These are phyloP conservation scores for Xylaria hypoxylon DNA, from an alignment of 2,329 filamentous ascomycete genomes.

Conservation along the genomic window DNA sequence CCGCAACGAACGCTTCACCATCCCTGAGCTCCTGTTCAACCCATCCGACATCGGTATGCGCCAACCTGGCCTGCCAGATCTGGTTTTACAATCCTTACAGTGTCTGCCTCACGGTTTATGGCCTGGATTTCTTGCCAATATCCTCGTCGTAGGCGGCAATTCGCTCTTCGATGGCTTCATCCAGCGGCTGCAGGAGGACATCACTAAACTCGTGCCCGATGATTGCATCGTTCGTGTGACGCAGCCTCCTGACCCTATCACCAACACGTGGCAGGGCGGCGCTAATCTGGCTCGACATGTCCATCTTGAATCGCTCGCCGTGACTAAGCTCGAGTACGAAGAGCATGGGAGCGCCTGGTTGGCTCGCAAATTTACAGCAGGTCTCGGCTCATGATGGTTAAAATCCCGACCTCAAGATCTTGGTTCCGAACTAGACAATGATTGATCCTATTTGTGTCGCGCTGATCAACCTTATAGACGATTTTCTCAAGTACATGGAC, in stretches of 20 bases:
- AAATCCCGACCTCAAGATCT: not conserved
- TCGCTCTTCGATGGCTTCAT: constrained; percentile 83
- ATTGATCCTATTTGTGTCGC: not conserved
- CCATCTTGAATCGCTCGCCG: constrained; percentile 73
- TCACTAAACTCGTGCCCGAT: constrained; percentile 77
- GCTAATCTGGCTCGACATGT: constrained; percentile 78
- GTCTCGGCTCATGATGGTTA: constrained; percentile 46
- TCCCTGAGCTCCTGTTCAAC: constrained; percentile 90
- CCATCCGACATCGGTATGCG: constrained; percentile 87
- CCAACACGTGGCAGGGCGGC: constrained; percentile 87
- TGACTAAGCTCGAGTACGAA: constrained; percentile 92
- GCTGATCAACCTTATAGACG: not conserved
- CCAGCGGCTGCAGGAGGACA: constrained; percentile 79
- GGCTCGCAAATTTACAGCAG: constrained; percentile 73
- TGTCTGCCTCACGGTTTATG: constrained; percentile 83
- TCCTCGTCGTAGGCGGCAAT: constrained; percentile 90
- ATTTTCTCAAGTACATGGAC: not conserved
- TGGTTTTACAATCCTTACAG: constrained; percentile 82
- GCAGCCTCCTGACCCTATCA: constrained; percentile 77
- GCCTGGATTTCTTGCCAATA: constrained; percentile 85
- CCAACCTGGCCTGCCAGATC: constrained; percentile 83
- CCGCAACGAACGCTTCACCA: constrained; percentile 89
- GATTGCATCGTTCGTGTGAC: constrained; percentile 83
- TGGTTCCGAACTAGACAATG: not conserved
- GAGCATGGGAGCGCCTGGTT: constrained; percentile 84